Evolutionary conservation across 768 basidiomycete species (phyloP).

Genomic region (Erythrobasidium yunnanense): DNA sequence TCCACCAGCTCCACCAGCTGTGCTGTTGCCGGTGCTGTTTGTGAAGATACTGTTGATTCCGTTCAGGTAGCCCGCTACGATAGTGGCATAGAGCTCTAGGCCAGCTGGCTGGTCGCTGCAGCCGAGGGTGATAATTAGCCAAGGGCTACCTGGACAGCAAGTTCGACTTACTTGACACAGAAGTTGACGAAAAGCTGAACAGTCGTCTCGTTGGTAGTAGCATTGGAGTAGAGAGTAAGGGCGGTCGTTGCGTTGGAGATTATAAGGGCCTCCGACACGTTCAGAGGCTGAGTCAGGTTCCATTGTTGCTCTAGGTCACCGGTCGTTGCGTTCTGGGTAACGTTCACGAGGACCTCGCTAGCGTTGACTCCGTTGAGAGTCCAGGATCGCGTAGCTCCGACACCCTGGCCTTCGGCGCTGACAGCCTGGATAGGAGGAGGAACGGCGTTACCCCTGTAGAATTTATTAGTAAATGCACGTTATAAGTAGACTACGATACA

Average conservation of each 20-base stretch:
- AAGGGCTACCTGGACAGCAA: too few relatives aligned
- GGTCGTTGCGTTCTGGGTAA: background rate
- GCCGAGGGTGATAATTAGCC: too few relatives aligned
- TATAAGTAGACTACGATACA: background rate
- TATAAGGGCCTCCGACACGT: slow-evolving; percentile 1
- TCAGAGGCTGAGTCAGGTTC: slow-evolving; percentile 16
- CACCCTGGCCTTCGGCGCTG: background rate
- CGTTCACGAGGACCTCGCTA: background rate
- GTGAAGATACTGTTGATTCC: slow-evolving; percentile 5
- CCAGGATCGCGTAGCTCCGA: slow-evolving; percentile 16
- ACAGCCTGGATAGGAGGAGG: slow-evolving; percentile 17
- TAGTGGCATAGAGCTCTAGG: slow-evolving; percentile 6
- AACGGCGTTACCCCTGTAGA: background rate
- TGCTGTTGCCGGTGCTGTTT: background rate
- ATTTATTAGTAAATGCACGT: background rate
- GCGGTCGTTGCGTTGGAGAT: slow-evolving; percentile 15
- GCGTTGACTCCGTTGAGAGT: background rate
- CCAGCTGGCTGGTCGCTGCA: slow-evolving; percentile 15
- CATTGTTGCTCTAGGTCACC: slow-evolving; percentile 9
- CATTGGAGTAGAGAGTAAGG: slow-evolving; percentile 21
- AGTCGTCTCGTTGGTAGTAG: slow-evolving; percentile 20
- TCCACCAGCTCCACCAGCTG: background rate
- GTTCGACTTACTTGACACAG: background rate
- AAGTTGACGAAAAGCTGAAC: slow-evolving; percentile 25
- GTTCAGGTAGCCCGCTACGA: slow-evolving; percentile 22